These are phyloP conservation scores for Pugionium cornutum DNA, from an alignment of 345 rosid species.

Conservation along the genomic window DNA sequence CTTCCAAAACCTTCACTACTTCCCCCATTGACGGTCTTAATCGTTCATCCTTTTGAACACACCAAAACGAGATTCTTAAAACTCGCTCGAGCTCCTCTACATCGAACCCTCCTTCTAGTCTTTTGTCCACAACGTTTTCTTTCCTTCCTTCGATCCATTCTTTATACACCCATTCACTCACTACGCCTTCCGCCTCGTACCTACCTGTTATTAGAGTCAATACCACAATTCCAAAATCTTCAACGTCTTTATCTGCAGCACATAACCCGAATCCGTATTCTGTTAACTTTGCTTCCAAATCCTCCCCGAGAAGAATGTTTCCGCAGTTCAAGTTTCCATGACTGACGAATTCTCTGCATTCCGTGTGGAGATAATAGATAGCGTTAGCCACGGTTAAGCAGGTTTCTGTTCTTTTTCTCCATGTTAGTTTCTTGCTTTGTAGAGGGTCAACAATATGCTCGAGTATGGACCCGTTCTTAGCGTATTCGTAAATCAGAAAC, in stretches of 20 bases:
- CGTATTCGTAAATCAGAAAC: constrained; percentile 67
- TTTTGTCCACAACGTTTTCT: constrained; percentile 51
- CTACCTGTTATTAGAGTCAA: constrained; percentile 55
- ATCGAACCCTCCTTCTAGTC: constrained; percentile 47
- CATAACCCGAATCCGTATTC: constrained; percentile 61
- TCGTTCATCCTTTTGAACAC: constrained; percentile 62
- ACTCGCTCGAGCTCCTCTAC: constrained; percentile 58
- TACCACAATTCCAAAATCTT: constrained; percentile 66
- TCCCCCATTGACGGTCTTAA: constrained; percentile 80
- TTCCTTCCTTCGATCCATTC: constrained; percentile 59
- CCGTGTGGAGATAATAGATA: constrained; percentile 67
- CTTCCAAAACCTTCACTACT: constrained; percentile 81
- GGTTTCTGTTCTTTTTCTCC: constrained; percentile 67
- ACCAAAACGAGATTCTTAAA: constrained; percentile 76
- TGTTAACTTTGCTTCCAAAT: constrained; percentile 60
- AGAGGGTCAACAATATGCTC: constrained; percentile 55
- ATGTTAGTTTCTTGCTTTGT: constrained; percentile 54
- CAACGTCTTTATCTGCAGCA: constrained; percentile 67
- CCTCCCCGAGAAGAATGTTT: constrained; percentile 64
- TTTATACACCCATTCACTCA: constrained; percentile 50
- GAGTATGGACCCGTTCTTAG: constrained; percentile 57
- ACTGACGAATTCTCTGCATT: constrained; percentile 71
- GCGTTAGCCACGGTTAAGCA: constrained; percentile 68
- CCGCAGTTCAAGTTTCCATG: constrained; percentile 77
- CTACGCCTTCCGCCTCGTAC: constrained; percentile 41